Conservation (phyloP, 2,329 filamentous ascomycete species). For the Arthrobotrys pseudoclavata region DNA sequence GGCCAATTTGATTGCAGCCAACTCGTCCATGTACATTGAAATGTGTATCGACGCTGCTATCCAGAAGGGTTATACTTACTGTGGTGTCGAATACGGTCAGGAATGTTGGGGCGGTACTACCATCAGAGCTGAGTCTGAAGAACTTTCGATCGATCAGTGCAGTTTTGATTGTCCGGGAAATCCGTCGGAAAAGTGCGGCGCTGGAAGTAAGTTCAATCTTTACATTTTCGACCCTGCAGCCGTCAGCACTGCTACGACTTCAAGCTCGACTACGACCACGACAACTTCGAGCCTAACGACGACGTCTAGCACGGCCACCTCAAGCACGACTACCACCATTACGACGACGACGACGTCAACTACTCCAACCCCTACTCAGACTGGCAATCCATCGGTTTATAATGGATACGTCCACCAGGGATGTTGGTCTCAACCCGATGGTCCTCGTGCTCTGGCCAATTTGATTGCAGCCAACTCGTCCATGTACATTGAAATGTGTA, state of each 20-base stretch:
- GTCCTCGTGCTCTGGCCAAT: slow-evolving; percentile 5
- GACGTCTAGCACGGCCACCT: slow-evolving; percentile 22
- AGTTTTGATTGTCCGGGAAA: slow-evolving; percentile 66
- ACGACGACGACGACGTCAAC: slow-evolving; percentile 19
- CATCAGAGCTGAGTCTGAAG: slow-evolving; percentile 52
- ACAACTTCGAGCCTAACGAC: slow-evolving; percentile 40
- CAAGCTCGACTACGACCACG: slow-evolving; percentile 60
- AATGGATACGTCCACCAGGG: slow-evolving; percentile 42
- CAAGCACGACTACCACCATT: slow-evolving; percentile 60
- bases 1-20: slow-evolving; percentile 2
- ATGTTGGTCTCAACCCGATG: slow-evolving; percentile 27
- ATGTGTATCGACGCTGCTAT: slow-evolving; percentile 51
- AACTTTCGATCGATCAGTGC: slow-evolving; percentile 48
- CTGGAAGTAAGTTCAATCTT: slow-evolving; percentile 66
- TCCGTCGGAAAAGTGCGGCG: slow-evolving; percentile 67
- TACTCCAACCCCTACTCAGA: not conserved
- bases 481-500: slow-evolving; percentile 59
- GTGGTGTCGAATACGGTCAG: slow-evolving; percentile 64
- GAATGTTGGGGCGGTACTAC: slow-evolving; percentile 63
- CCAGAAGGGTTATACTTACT: slow-evolving; percentile 62
- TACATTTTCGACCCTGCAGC: slow-evolving; percentile 59
- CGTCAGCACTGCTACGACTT: slow-evolving; percentile 52
- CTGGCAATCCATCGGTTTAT: slow-evolving; percentile 41
- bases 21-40: slow-evolving; percentile 52
- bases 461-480: slow-evolving; percentile 18